These are phyloP conservation scores for Agrocybe pediades DNA, from an alignment of 768 basidiomycete species.

Conservation along the genomic window DNA sequence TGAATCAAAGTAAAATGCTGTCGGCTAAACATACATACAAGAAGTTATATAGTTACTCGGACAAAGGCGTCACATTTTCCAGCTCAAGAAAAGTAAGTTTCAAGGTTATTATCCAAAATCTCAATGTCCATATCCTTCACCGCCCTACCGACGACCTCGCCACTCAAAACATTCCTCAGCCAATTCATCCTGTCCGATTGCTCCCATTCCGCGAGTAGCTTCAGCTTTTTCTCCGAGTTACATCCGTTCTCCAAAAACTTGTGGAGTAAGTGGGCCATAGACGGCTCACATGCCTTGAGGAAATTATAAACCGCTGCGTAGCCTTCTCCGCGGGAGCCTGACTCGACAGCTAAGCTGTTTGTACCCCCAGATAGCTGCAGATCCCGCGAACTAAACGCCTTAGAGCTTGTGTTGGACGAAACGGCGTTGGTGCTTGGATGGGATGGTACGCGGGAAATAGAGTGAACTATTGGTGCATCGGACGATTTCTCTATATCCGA, in stretches of 20 bases:
- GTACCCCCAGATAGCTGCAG: too few species aligned
- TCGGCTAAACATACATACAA: too few species aligned
- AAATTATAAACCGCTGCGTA: neutral
- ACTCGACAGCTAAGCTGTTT: too few species aligned
- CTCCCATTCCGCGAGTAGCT: neutral
- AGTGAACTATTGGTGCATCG: too few species aligned
- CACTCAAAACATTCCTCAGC: neutral
- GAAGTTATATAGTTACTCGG: too few species aligned
- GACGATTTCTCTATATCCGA: too few species aligned
- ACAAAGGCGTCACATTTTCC: too few species aligned
- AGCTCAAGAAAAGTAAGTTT: neutral
- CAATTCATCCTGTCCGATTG: neutral
- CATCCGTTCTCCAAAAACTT: neutral
- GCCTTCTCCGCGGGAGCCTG: neutral
- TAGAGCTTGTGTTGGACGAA: too few species aligned
- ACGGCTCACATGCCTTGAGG: neutral
- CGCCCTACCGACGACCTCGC: neutral
- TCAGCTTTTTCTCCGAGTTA: neutral
- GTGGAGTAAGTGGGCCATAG: neutral
- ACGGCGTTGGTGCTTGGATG: too few species aligned
- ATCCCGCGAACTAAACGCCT: too few species aligned
- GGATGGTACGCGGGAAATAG: too few species aligned
- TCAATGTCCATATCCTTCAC: neutral
- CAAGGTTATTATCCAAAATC: neutral
- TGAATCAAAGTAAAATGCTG: too few species aligned